Evolutionary conservation across 2,329 filamentous ascomycete species (phyloP).

Genomic region (Graphilbum ipis-grandicollis): DNA sequence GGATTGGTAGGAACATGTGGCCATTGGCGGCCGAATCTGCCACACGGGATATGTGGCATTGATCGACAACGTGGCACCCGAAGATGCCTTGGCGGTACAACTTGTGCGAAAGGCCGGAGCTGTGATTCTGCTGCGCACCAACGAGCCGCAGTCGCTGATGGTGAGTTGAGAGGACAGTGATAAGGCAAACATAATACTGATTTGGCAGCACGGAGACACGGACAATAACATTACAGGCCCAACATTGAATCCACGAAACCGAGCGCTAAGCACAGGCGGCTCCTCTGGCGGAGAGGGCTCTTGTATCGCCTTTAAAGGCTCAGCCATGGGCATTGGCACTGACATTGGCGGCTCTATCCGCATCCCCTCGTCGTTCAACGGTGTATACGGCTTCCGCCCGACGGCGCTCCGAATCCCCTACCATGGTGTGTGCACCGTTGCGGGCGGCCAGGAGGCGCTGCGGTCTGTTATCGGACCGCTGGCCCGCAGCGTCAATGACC

Average conservation of each 20-base stretch:
- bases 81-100: constrained; percentile 5
- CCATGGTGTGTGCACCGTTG: constrained; percentile 24
- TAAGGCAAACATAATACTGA: no score
- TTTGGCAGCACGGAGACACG: no score
- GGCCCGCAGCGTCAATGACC: constrained; percentile 32
- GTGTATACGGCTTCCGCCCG: constrained; percentile 14
- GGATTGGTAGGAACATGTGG: constrained; percentile 25
- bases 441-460: neutral
- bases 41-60: neutral
- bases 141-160: constrained; percentile 12
- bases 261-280: constrained; percentile 15
- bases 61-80: neutral
- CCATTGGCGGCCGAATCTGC: constrained; percentile 11
- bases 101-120: constrained; percentile 13
- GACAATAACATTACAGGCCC: neutral
- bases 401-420: constrained; percentile 32
- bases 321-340: constrained; percentile 26
- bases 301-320: constrained; percentile 15
- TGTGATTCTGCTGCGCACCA: constrained; percentile 11
- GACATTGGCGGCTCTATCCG: constrained; percentile 14
- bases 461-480: constrained; percentile 46
- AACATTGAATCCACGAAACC: constrained; percentile 13
- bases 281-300: constrained; percentile 20
- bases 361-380: constrained; percentile 14
- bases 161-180: neutral